These are phyloP conservation scores for Phyllosticta citribraziliensis DNA, from an alignment of 2,329 filamentous ascomycete genomes.

Conservation along the genomic window DNA sequence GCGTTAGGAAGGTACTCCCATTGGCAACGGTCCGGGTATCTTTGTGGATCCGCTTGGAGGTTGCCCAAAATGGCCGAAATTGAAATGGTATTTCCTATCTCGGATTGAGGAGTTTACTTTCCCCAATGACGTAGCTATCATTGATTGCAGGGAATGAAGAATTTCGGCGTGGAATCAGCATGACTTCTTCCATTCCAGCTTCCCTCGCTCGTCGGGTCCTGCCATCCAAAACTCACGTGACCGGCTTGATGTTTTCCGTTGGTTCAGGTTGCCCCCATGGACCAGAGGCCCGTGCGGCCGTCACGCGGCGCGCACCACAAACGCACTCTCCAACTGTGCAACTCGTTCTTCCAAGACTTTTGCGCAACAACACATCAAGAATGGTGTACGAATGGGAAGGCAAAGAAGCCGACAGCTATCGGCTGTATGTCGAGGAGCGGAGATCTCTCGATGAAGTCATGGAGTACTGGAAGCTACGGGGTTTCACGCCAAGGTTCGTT, in stretches of 20 bases:
- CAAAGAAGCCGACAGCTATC: conserved; percentile 55
- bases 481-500: conserved; percentile 59
- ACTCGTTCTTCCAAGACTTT: background rate
- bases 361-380: background rate
- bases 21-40: too few species aligned
- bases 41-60: too few species aligned
- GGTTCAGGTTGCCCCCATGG: background rate
- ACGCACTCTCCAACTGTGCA: background rate
- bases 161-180: too few species aligned
- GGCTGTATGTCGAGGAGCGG: conserved; percentile 68
- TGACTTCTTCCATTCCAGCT: too few species aligned
- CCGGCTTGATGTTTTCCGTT: background rate
- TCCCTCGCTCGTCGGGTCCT: too few species aligned
- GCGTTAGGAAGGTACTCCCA: too few species aligned
- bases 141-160: too few species aligned
- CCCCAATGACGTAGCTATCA: too few species aligned
- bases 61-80: too few species aligned
- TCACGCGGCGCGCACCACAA: conserved; percentile 5
- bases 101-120: too few species aligned
- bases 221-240: background rate
- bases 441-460: conserved; percentile 66
- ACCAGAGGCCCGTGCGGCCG: background rate
- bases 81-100: too few species aligned
- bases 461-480: conserved; percentile 52
- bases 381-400: conserved; percentile 44